These are phyloP conservation scores for Cucurbita moschata DNA, from an alignment of 306 rosid species.

Conservation along the genomic window DNA sequence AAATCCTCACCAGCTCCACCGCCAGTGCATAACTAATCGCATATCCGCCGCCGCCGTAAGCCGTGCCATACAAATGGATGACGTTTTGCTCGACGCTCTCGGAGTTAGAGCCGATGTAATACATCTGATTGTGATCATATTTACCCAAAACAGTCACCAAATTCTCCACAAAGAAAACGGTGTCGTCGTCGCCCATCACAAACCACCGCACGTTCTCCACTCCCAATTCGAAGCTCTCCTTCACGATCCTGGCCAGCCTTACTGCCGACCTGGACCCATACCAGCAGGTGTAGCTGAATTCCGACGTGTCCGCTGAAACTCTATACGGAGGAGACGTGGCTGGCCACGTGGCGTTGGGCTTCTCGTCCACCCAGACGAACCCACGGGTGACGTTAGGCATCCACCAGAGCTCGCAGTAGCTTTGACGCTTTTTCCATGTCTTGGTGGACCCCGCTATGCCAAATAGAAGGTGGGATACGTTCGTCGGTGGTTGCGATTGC, in stretches of 20 bases:
- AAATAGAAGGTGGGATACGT: conserved; percentile 46
- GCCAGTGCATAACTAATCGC: conserved; percentile 65
- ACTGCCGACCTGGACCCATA: conserved; percentile 56
- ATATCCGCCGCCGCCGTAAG: conserved; percentile 69
- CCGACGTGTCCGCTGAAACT: conserved; percentile 37
- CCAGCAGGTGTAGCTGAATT: conserved; percentile 40
- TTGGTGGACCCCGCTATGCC: conserved; percentile 42
- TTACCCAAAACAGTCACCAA: conserved; percentile 38
- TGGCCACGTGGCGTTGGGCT: conserved; percentile 34
- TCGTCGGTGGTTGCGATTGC: conserved; percentile 13
- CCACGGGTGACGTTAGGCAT: conserved; percentile 30
- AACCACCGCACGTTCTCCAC: conserved; percentile 52
- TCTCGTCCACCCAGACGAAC: conserved; percentile 44
- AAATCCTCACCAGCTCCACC: conserved; percentile 32
- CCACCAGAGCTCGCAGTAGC: conserved; percentile 57
- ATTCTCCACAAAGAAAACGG: conserved; percentile 49
- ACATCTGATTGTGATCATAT: conserved; percentile 72
- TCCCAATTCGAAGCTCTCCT: conserved; percentile 62
- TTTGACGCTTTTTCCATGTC: conserved; percentile 37
- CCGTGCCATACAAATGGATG: conserved; percentile 36
- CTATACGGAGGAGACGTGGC: conserved; percentile 20
- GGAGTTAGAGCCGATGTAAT: conserved; percentile 56
- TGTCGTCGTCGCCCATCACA: conserved; percentile 86
- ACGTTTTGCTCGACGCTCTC: conserved; percentile 65
- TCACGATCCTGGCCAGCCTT: conserved; percentile 51